Percentiles rank a stretch among this genome's conserved stretches.
Evolutionary conservation across 495 filamentous ascomycete species (phyloP).

Genomic region (Echria macrotheca): DNA sequence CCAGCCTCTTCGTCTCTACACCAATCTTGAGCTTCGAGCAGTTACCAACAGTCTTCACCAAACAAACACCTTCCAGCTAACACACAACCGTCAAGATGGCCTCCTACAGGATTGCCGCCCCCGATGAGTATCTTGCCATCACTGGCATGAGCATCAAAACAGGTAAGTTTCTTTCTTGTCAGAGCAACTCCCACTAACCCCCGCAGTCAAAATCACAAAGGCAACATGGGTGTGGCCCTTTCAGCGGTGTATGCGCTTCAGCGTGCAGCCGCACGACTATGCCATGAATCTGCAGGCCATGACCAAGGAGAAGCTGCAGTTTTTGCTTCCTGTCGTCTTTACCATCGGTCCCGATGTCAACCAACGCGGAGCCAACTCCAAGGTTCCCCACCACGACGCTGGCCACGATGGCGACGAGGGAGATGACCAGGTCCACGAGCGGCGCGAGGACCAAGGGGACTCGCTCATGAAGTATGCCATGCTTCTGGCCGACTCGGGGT

Average conservation of each 20-base stretch:
- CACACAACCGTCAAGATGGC: slow-evolving; percentile 28
- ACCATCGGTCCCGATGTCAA: slow-evolving; percentile 74
- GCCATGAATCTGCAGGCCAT: slow-evolving; percentile 72
- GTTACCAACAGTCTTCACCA: too few species aligned
- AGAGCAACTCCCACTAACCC: too few species aligned
- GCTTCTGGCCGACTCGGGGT: slow-evolving; percentile 58
- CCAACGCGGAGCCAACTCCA: slow-evolving; percentile 39
- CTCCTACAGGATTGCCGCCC: slow-evolving; percentile 42
- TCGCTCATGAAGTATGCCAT: slow-evolving; percentile 72
- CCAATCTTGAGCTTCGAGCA: too few species aligned
- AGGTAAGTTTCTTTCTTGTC: slow-evolving; percentile 11
- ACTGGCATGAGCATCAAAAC: slow-evolving; percentile 68
- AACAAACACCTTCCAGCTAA: slow-evolving; percentile 1
- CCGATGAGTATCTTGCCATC: slow-evolving; percentile 69
- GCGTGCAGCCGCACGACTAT: slow-evolving; percentile 71
- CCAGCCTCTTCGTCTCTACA: not conserved
- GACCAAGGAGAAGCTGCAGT: slow-evolving; percentile 79
- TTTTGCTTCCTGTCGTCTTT: slow-evolving; percentile 74
- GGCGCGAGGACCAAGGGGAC: slow-evolving; percentile 41
- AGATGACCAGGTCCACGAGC: slow-evolving; percentile 13
- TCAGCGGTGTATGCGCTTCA: slow-evolving; percentile 52
- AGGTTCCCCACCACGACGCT: not conserved
- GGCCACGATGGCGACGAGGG: not conserved
- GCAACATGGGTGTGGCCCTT: slow-evolving; percentile 64
- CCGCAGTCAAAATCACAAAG: slow-evolving; percentile 61